phyloP scores from a whole-genome alignment of 805 yeast genomes.

The Debaryomyces maramus region DNA sequence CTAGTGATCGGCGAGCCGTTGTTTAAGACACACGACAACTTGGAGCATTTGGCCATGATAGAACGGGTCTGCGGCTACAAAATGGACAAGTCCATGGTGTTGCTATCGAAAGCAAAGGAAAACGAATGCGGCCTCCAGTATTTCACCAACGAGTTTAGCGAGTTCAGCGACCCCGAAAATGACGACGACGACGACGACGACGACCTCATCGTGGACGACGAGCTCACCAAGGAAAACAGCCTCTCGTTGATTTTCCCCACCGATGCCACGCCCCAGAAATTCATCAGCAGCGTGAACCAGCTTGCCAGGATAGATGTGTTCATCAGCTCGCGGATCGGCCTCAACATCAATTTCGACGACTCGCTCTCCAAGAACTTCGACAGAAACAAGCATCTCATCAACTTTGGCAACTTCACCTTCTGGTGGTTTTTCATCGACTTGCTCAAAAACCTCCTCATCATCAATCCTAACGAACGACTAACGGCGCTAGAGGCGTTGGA shows the following conservation, averaged over 20 bases:
- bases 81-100: constrained; percentile 47
- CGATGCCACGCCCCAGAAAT: constrained; percentile 38
- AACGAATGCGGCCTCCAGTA: constrained; percentile 43
- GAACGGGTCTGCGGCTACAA: constrained; percentile 66
- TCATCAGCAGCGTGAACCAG: constrained; percentile 38
- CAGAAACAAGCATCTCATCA: constrained; percentile 42
- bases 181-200: constrained; percentile 17
- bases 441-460: constrained; percentile 36
- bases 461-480: constrained; percentile 39
- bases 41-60: constrained; percentile 95
- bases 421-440: constrained; percentile 74
- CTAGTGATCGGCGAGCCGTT: constrained; percentile 91
- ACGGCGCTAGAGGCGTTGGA: constrained; percentile 43
- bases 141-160: constrained; percentile 28
- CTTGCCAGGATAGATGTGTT: constrained; percentile 45
- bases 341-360: constrained; percentile 39
- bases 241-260: constrained; percentile 40
- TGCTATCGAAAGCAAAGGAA: constrained; percentile 29
- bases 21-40: constrained; percentile 91
- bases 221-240: constrained; percentile 23
- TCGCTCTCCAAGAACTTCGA: constrained; percentile 40
- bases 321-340: constrained; percentile 42
- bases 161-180: constrained; percentile 10
- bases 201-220: constrained; percentile 33
- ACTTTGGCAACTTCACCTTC: constrained; percentile 64